Conservation (phyloP, 306 rosid genomes). For the Coriaria nepalensis region DNA sequence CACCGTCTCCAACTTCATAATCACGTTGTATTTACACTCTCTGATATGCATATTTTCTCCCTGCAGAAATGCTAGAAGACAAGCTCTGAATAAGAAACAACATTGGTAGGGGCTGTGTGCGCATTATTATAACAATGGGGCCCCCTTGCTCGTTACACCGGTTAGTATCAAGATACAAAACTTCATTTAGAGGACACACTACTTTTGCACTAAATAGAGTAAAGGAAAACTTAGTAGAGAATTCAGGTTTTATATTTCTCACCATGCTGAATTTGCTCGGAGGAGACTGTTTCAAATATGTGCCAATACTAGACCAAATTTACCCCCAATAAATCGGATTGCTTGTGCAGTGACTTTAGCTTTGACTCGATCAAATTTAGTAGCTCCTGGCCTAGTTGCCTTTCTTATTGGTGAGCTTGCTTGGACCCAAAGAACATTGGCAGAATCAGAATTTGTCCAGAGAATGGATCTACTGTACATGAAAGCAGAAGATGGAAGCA, state of each 20-base stretch:
- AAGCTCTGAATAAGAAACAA: constrained; percentile 19
- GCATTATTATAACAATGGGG: constrained; percentile 11
- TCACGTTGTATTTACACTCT: no score
- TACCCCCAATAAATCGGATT: constrained; percentile 39
- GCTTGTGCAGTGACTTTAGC: constrained; percentile 58
- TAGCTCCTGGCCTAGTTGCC: constrained; percentile 47
- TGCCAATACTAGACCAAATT: constrained; percentile 28
- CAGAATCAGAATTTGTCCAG: constrained; percentile 41
- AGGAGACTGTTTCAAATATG: constrained; percentile 35
- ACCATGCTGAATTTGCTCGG: constrained; percentile 40
- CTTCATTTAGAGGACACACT: constrained; percentile 20
- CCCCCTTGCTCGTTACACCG: constrained; percentile 18
- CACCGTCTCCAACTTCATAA: neutral
- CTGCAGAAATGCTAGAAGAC: constrained; percentile 31
- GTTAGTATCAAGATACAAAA: constrained; percentile 16
- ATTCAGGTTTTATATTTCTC: constrained; percentile 23
- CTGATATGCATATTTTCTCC: constrained; percentile 35
- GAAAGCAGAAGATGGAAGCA: constrained; percentile 34
- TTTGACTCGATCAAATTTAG: constrained; percentile 48
- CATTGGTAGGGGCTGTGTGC: neutral
- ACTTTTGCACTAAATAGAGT: constrained; percentile 21
- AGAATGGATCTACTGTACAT: constrained; percentile 25
- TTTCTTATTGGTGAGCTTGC: constrained; percentile 43
- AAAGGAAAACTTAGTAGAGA: constrained; percentile 15
- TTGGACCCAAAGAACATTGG: constrained; percentile 22